Conservation (phyloP, 1,284 basidiomycete species). For the Ustilago cynodontis region DNA sequence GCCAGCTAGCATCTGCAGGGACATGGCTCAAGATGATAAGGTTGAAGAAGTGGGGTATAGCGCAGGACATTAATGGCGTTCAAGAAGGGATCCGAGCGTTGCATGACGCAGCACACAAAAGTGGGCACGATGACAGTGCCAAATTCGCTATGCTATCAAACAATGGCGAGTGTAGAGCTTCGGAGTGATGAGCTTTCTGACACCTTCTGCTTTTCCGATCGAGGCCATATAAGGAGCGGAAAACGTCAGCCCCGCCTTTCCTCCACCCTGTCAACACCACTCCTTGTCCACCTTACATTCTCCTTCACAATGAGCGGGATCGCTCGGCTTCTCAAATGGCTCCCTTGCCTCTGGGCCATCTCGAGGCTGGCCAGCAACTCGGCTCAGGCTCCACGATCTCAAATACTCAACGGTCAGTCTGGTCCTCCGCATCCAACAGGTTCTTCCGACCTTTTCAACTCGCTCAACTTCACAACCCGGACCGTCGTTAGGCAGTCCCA, state of each 20-base stretch:
- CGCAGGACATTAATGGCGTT: not conserved
- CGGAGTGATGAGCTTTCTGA: slow-evolving; percentile 20
- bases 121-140: slow-evolving; percentile 1
- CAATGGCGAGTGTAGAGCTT: slow-evolving; percentile 17
- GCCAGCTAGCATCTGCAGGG: too few relatives aligned
- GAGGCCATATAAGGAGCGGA: not conserved
- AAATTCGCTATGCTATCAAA: slow-evolving; percentile 3
- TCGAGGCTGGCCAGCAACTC: slow-evolving; percentile 20
- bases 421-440: not conserved
- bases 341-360: slow-evolving; percentile 33
- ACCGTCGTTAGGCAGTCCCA: slow-evolving; percentile 16
- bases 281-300: not conserved
- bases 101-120: slow-evolving; percentile 4
- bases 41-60: not conserved
- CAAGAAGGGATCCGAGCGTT: slow-evolving; percentile 30
- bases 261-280: not conserved
- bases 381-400: slow-evolving; percentile 7
- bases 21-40: not conserved
- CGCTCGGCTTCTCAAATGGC: slow-evolving; percentile 27
- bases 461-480: slow-evolving; percentile 28
- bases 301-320: slow-evolving; percentile 26
- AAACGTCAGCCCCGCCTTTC: not conserved
- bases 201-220: not conserved
- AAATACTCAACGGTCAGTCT: slow-evolving; percentile 20
- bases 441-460: slow-evolving; percentile 16